phyloP scores from a whole-genome alignment of 129 eudicot genomes.

The Chrysanthemum seticuspe region DNA sequence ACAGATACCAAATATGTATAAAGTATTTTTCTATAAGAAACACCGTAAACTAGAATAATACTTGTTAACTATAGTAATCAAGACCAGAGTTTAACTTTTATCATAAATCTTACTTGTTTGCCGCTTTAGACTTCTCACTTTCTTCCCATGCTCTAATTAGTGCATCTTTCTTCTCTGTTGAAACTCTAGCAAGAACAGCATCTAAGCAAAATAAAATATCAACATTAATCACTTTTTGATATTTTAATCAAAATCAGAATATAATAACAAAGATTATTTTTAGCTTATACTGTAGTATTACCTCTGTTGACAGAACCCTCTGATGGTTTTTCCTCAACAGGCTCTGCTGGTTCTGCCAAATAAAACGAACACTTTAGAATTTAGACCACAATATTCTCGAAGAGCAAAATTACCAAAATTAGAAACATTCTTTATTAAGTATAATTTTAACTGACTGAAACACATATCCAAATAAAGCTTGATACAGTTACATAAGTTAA shows the following conservation, averaged over 20 bases:
- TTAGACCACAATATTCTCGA: slow-evolving; percentile 15
- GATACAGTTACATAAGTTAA: no score
- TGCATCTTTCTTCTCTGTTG: slow-evolving; percentile 79
- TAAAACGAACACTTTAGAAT: slow-evolving; percentile 27
- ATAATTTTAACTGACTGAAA: no score
- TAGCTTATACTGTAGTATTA: slow-evolving; percentile 11
- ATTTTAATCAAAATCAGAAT: neutral
- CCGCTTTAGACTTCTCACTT: slow-evolving; percentile 92
- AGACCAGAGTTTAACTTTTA: neutral
- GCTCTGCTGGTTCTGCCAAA: slow-evolving; percentile 50
- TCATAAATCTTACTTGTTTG: slow-evolving; percentile 65
- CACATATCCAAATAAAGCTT: no score
- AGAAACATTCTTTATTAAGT: no score
- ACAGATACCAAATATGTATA: neutral
- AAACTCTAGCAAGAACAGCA: slow-evolving; percentile 75
- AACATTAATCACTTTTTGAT: neutral
- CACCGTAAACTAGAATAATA: neutral
- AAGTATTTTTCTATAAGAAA: neutral
- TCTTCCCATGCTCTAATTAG: slow-evolving; percentile 98
- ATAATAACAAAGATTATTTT: neutral
- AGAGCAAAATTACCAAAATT: neutral
- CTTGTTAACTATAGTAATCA: neutral
- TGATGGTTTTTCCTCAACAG: slow-evolving; percentile 54
- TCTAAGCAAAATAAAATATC: slow-evolving; percentile 33
- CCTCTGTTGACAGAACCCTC: slow-evolving; percentile 89